Evolutionary conservation across 1,284 basidiomycete genomes (phyloP), one percentile per base, ranked within the genome.

Genomic region (Malassezia sp.): DNA sequence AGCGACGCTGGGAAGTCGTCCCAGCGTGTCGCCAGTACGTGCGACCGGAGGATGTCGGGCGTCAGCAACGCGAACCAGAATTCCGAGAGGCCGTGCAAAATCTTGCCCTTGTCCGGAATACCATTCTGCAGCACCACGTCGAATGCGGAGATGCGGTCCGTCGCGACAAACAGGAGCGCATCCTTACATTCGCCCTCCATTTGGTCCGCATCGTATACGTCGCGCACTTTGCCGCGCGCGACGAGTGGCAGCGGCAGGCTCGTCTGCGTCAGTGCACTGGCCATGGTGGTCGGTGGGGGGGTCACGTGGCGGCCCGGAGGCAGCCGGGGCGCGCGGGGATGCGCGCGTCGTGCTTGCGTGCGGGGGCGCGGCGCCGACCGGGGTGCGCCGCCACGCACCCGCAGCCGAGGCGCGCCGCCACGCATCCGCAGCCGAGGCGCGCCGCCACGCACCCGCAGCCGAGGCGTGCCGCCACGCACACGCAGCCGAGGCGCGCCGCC

Each of bases 61-160:
- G 62, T 68, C 18, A 70, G 80, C 67, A 83, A 84, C 43, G 83
- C 73, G 74, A 97, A 97, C 90, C 91, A 97, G 76, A 91, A 96
- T 38, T 84, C 75, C 14, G 90, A 95, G 52, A 96, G 80, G 52
- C 81, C 76, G 14, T 89, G 95, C 38, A 99, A 76, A 15, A 95
- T 78, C 60, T 81, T 81, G 48, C 93, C 91, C 73, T 97, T 96
- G 60, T 82, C 80, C 12, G 91, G 88, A 49, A 96, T 88, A 15
- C 88, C 90, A 38, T 68, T 63, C 29, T 62, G 56, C 8, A 70
- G 56, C 26, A 70, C 83, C 53, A 96, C 84, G 76, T 99, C 91
- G 73, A 88, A 97, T 0, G 91, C 90, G 17, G 86, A 91, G 68
- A 96, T 93, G 53, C 93, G 78, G 74, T 97, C 93, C 12, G 86